Percentiles rank a stretch among this genome's conserved stretches.
phyloP scores from a whole-genome alignment of 1,284 basidiomycete species.

The Leccinum fallax region DNA sequence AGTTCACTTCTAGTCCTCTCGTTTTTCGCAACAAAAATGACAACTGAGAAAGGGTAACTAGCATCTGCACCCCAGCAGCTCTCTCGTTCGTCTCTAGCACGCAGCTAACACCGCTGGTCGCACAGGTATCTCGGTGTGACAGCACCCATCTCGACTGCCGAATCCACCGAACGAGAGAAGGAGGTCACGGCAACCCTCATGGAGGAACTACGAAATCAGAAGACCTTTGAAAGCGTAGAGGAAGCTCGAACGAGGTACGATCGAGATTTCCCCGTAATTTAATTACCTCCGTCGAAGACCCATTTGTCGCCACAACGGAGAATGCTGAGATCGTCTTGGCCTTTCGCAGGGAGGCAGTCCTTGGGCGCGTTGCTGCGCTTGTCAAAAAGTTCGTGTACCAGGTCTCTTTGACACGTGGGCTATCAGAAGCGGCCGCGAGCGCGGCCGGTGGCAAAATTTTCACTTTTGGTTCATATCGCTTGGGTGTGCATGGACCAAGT shows the following conservation, averaged over 20 bases:
- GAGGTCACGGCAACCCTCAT: conserved; percentile 85
- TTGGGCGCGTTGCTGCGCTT: conserved; percentile 87
- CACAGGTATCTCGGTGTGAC: conserved; percentile 79
- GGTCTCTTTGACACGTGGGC: conserved; percentile 76
- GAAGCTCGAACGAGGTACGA: conserved; percentile 81
- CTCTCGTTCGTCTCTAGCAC: neutral
- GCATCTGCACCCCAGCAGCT: conserved; percentile 1
- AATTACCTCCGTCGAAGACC: conserved; percentile 9
- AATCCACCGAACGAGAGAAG: conserved; percentile 74
- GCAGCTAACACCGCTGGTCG: conserved; percentile 13
- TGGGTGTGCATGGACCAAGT: conserved; percentile 96
- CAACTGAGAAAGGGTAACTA: conserved; percentile 42
- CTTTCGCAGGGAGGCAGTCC: conserved; percentile 82
- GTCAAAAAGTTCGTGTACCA: conserved; percentile 94
- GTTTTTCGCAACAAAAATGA: conserved; percentile 32
- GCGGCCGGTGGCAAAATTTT: conserved; percentile 98
- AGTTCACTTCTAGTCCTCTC: conserved; percentile 4
- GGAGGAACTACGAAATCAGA: conserved; percentile 86
- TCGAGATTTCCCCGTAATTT: conserved; percentile 13
- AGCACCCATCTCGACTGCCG: conserved; percentile 85
- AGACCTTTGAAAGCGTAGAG: conserved; percentile 89
- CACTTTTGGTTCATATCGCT: conserved; percentile 95
- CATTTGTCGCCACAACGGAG: conserved; percentile 9
- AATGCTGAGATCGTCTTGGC: conserved; percentile 27
- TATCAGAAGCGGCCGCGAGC: conserved; percentile 85